phyloP scores from a whole-genome alignment of 1,139 yeast genomes.

The Yamadazyma taylorii region DNA sequence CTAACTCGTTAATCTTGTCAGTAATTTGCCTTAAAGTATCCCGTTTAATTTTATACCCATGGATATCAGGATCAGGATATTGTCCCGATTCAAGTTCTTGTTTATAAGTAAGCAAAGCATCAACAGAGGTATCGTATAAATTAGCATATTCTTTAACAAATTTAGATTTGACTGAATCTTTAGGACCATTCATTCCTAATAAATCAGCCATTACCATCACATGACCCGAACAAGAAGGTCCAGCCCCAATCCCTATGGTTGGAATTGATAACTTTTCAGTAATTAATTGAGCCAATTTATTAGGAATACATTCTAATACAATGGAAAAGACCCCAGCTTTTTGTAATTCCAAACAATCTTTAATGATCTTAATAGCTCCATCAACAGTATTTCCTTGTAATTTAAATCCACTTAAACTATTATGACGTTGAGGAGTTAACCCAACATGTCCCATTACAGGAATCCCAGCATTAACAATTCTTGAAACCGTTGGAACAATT shows the following conservation, averaged over 20 bases:
- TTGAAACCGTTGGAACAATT: constrained; percentile 43
- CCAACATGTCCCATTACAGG: constrained; percentile 95
- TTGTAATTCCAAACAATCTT: constrained; percentile 71
- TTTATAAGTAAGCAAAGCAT: constrained; percentile 54
- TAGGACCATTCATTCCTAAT: constrained; percentile 69
- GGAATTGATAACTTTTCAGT: constrained; percentile 66
- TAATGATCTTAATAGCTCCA: constrained; percentile 57
- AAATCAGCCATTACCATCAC: constrained; percentile 86
- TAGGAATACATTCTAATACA: constrained; percentile 86
- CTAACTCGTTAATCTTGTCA: constrained; percentile 4
- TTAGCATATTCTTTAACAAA: constrained; percentile 73
- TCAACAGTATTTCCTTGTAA: constrained; percentile 70
- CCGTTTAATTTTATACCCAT: constrained; percentile 71
- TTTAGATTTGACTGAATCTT: constrained; percentile 52
- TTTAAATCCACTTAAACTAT: constrained; percentile 81
- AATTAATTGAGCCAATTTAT: constrained; percentile 62
- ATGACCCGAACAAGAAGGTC: constrained; percentile 81
- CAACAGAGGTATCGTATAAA: constrained; percentile 49
- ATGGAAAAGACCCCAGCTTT: constrained; percentile 76
- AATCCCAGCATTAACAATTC: constrained; percentile 65
- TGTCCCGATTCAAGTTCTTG: constrained; percentile 51
- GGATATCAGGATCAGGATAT: constrained; percentile 65
- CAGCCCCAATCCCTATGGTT: constrained; percentile 96
- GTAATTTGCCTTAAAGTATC: constrained; percentile 59
- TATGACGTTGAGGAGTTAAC: constrained; percentile 83